Conservation (phyloP, 2,329 filamentous ascomycete species). For the Aspergillus tanneri region DNA sequence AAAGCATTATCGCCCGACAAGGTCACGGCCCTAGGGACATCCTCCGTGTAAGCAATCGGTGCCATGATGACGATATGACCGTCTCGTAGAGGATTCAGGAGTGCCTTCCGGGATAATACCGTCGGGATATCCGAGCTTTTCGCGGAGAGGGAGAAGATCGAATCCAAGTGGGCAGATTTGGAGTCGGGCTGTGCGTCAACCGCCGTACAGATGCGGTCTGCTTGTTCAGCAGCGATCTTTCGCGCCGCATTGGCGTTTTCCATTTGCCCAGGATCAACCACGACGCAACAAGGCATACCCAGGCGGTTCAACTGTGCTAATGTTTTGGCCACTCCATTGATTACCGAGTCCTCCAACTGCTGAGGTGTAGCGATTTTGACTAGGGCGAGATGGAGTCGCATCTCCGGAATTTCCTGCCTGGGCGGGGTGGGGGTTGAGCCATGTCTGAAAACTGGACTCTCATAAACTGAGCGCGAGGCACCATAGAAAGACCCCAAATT, state of each 20-base stretch:
- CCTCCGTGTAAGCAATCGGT: constrained; percentile 59
- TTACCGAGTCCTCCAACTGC: constrained; percentile 63
- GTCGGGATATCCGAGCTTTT: constrained; percentile 34
- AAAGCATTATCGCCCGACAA: constrained; percentile 64
- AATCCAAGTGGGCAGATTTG: constrained; percentile 67
- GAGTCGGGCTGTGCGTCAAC: constrained; percentile 68
- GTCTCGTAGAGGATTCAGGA: constrained; percentile 65
- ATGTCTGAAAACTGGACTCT: constrained; percentile 61
- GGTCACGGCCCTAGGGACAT: constrained; percentile 49
- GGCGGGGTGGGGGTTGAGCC: constrained; percentile 46
- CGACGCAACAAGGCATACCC: constrained; percentile 77
- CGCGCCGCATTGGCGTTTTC: constrained; percentile 41
- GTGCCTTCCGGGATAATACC: constrained; percentile 48
- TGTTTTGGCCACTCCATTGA: constrained; percentile 77
- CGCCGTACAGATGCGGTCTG: constrained; percentile 69
- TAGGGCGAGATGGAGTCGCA: constrained; percentile 72
- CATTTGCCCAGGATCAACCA: constrained; percentile 67
- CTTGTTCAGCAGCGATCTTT: constrained; percentile 59
- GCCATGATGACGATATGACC: constrained; percentile 71
- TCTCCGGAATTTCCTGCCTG: constrained; percentile 42
- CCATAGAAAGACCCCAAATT: constrained; percentile 63
- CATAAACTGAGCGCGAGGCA: constrained; percentile 56
- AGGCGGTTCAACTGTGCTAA: constrained; percentile 78
- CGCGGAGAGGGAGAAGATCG: constrained; percentile 47
- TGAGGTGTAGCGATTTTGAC: constrained; percentile 80